phyloP scores from a whole-genome alignment of 2,329 filamentous ascomycete species.

The Alternaria solani region DNA sequence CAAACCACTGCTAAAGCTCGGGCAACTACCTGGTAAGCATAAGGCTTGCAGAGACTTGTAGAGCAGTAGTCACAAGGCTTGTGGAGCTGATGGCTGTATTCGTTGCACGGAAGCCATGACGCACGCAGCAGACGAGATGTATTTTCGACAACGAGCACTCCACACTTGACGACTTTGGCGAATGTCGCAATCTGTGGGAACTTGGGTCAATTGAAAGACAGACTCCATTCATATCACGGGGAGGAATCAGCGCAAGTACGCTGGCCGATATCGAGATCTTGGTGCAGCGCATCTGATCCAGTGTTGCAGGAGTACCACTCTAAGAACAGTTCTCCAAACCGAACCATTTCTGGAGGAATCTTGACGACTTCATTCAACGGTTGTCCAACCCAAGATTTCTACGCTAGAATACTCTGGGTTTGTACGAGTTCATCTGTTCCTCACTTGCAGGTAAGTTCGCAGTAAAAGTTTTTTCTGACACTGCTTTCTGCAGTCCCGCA shows the following conservation, averaged over 20 bases:
- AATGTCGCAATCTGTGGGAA: neutral
- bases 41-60: neutral
- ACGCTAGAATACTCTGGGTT: neutral
- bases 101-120: neutral
- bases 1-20: neutral
- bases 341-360: no score
- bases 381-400: neutral
- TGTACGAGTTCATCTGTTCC: neutral
- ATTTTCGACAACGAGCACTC: neutral
- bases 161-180: neutral
- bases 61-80: neutral
- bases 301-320: neutral
- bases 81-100: no score
- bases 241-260: neutral
- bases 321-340: neutral
- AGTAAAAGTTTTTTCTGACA: neutral
- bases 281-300: neutral
- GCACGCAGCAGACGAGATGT: neutral
- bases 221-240: neutral
- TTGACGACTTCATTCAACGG: neutral
- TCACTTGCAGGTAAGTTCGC: neutral
- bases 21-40: neutral
- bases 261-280: neutral
- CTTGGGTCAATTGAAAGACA: no score
- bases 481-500: neutral